Percentiles rank a stretch among this genome's conserved stretches.
Evolutionary conservation across 2,329 filamentous ascomycete species (phyloP).

Genomic region (Pestalotiopsis fici): DNA sequence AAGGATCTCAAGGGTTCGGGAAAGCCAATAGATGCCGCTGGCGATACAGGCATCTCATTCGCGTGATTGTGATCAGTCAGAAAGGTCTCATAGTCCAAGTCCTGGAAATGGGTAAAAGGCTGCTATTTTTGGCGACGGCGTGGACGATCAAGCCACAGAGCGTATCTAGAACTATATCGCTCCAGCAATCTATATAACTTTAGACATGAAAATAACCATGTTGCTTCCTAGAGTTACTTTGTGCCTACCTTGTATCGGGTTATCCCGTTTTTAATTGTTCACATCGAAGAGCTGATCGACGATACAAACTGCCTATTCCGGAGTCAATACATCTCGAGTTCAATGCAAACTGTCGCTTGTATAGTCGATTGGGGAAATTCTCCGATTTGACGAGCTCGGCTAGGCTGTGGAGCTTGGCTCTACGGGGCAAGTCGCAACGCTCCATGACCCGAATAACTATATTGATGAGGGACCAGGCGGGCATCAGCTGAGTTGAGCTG

Average conservation of each 20-base stretch:
- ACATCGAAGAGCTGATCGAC: background rate
- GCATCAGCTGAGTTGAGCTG: background rate
- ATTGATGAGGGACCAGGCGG: background rate
- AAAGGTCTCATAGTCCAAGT: background rate
- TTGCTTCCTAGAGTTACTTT: too few species aligned
- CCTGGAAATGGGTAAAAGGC: background rate
- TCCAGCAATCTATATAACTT: background rate
- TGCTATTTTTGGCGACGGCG: background rate
- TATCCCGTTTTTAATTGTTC: background rate
- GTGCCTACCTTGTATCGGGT: too few species aligned
- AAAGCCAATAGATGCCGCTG: background rate
- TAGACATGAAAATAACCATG: background rate
- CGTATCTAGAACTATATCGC: background rate
- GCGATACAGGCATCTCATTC: background rate
- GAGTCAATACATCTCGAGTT: background rate
- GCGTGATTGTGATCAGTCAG: background rate
- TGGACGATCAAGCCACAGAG: background rate
- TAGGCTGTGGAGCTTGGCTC: background rate
- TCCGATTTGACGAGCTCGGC: conserved; percentile 3
- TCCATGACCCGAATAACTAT: background rate
- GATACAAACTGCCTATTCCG: background rate
- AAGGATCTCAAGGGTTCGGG: conserved; percentile 1
- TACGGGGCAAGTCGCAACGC: background rate
- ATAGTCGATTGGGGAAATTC: conserved; percentile 1
- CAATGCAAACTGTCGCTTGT: background rate